Conservation (phyloP, 1,284 basidiomycete genomes). For the Cutaneotrichosporon sp. region DNA sequence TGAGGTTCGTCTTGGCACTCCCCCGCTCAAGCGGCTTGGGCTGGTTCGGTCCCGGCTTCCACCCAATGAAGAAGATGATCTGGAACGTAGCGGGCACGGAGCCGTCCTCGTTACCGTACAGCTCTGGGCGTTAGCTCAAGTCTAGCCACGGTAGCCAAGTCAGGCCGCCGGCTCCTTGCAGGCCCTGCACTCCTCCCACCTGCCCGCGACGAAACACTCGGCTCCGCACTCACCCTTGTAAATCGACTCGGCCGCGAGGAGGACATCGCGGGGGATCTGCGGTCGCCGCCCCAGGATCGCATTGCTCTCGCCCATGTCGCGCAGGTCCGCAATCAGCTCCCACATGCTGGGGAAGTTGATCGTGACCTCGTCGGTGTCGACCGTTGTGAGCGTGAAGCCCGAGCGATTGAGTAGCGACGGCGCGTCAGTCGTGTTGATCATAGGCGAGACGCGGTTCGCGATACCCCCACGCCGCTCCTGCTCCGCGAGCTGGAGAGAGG, state of each 20-base stretch:
- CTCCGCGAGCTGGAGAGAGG: conserved; percentile 86
- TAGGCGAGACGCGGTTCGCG: conserved; percentile 91
- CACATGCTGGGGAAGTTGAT: conserved; percentile 94
- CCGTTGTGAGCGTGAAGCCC: conserved; percentile 90
- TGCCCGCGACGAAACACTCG: no score
- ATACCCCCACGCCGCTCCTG: conserved; percentile 93
- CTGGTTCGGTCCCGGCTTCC: conserved; percentile 86
- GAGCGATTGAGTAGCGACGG: conserved; percentile 89
- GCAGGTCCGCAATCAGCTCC: conserved; percentile 90
- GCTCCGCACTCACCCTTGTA: conserved; percentile 68
- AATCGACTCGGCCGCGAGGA: conserved; percentile 87
- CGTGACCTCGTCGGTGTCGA: conserved; percentile 92
- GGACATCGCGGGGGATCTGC: conserved; percentile 75
- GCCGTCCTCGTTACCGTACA: conserved; percentile 82
- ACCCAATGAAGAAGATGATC: conserved; percentile 98
- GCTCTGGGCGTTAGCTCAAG: conserved; percentile 58
- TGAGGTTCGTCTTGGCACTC: conserved; percentile 75
- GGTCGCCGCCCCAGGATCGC: conserved; percentile 77
- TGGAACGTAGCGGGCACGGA: conserved; percentile 93
- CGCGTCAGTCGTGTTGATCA: conserved; percentile 91
- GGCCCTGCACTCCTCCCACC: no score
- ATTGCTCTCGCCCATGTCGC: conserved; percentile 96
- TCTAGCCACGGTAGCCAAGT: no score
- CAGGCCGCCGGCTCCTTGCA: no score
- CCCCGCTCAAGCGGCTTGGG: conserved; percentile 83